Base-by-base conservation (phyloP, 2,329 filamentous ascomycete species). In the Trichoderma polysporum region DNA sequence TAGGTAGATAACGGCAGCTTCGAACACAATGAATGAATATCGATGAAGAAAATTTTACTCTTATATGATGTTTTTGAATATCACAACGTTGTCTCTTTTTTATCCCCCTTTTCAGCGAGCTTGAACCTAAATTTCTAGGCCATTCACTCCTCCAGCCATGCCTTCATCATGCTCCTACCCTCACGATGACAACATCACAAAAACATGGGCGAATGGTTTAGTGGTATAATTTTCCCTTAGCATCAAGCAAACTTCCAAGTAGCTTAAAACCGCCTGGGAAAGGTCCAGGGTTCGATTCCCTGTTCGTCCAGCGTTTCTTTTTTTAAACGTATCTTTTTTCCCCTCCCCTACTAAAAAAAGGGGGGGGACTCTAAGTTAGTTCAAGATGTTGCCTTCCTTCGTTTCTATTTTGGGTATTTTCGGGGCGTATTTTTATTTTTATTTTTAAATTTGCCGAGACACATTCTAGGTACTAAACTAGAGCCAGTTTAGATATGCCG, bases 231-330 rank as follows among this genome's bases (percentile, higher is more conserved):
- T 66, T 66, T 66, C 65, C 65, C 65, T 66, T 66, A 66, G 65
- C 65, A 66, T 60, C 45, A 25, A 29, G 13, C 27, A 10, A 15
- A 35, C 56, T 53, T 47, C 13, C 10, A 41, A 13, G 10, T 31
- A 35, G 45, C 1, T 33, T 33, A 27, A n/a, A n/a, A 25, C 22
- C 50, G 37, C 50, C 9, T 68, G 67, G 67, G 67, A 68, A 63
- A 67, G 67, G 67, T 68, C 67, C 67, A 49, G 67, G 67, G 67
- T 68, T 68, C 67, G 65, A 68, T 68, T 68, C 67, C 67, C 67
- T 49, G 67, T 68, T 67, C 65, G 67, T 68, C 67, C 67, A 68
- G 29, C 17, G 52, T 45, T 54, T 19, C 25, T 54, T 33, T 33
- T 19, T 4, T 41, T 63, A 35, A 27, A 3, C 25, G 6, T n/a